phyloP scores from a whole-genome alignment of 2,329 filamentous ascomycete species.

The Clarireedia sp. region DNA sequence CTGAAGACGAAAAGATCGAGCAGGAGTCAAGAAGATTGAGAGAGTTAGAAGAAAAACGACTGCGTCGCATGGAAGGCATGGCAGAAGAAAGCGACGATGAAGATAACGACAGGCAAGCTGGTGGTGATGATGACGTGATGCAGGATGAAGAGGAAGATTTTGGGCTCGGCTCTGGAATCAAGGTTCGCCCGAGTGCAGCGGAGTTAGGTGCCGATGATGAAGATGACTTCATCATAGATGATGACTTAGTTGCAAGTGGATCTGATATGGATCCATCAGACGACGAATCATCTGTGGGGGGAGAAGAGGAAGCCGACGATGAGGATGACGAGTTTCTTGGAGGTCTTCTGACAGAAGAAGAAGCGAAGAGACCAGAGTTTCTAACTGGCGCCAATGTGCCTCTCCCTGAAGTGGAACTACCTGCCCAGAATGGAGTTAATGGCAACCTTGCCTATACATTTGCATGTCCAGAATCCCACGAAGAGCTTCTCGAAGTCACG shows the following conservation, averaged over 20 bases:
- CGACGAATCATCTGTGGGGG: slow-evolving; percentile 38
- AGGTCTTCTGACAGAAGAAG: slow-evolving; percentile 54
- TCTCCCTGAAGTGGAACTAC: slow-evolving; percentile 35
- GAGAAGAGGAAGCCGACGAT: slow-evolving; percentile 33
- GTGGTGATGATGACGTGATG: slow-evolving; percentile 30
- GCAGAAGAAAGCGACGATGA: slow-evolving; percentile 59
- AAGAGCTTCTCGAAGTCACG: slow-evolving; percentile 61
- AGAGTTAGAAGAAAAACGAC: slow-evolving; percentile 73
- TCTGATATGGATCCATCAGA: slow-evolving; percentile 57
- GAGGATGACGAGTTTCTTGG: slow-evolving; percentile 67
- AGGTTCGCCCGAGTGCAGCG: slow-evolving; percentile 36
- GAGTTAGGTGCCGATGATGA: slow-evolving; percentile 80
- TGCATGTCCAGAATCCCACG: slow-evolving; percentile 70
- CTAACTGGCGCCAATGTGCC: slow-evolving; percentile 37
- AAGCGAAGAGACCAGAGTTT: slow-evolving; percentile 47
- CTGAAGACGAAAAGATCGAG: slow-evolving; percentile 73
- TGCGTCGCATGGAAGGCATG: slow-evolving; percentile 82
- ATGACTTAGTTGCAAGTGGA: slow-evolving; percentile 76
- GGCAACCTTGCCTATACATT: slow-evolving; percentile 74
- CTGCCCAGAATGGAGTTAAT: slow-evolving; percentile 30
- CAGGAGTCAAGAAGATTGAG: slow-evolving; percentile 71
- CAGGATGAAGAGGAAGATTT: slow-evolving; percentile 56
- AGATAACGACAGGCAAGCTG: slow-evolving; percentile 26
- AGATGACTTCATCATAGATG: slow-evolving; percentile 87
- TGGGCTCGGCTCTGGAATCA: slow-evolving; percentile 52